phyloP scores from a whole-genome alignment of 176 grass and related monocot species.

The Chloris gayana region DNA sequence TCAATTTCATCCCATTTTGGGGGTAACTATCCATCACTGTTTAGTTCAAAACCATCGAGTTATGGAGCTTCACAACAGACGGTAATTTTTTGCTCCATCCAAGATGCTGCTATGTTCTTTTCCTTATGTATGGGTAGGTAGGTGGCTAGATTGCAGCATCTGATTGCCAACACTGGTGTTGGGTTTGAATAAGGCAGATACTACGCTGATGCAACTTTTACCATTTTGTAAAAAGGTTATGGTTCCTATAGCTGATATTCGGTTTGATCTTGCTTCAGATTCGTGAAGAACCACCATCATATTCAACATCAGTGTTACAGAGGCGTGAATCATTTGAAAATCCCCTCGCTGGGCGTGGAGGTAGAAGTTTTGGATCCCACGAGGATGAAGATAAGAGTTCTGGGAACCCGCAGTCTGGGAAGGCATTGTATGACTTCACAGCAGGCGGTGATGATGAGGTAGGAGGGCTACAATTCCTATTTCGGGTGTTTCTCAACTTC shows the following conservation, averaged over 20 bases:
- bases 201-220: background rate
- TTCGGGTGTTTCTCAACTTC: background rate
- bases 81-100: constrained; percentile 48
- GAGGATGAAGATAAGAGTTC: constrained; percentile 72
- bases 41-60: constrained; percentile 91
- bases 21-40: constrained; percentile 93
- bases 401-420: constrained; percentile 85
- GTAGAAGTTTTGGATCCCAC: constrained; percentile 58
- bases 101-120: constrained; percentile 9
- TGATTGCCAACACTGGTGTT: background rate
- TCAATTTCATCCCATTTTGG: constrained; percentile 99
- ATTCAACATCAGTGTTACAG: constrained; percentile 70
- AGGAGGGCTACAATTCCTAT: constrained; percentile 26
- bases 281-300: constrained; percentile 88
- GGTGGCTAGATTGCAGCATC: background rate
- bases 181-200: background rate
- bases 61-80: constrained; percentile 69
- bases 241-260: constrained; percentile 2
- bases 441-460: constrained; percentile 99
- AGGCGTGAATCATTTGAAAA: constrained; percentile 87
- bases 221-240: background rate
- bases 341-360: constrained; percentile 64
- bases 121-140: background rate
- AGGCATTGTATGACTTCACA: constrained; percentile 96
- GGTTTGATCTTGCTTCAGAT: constrained; percentile 60